Evolutionary conservation across 305 asterid species (phyloP), one percentile per base, ranked within the genome.

Genomic region (Nicotiana rustica): DNA sequence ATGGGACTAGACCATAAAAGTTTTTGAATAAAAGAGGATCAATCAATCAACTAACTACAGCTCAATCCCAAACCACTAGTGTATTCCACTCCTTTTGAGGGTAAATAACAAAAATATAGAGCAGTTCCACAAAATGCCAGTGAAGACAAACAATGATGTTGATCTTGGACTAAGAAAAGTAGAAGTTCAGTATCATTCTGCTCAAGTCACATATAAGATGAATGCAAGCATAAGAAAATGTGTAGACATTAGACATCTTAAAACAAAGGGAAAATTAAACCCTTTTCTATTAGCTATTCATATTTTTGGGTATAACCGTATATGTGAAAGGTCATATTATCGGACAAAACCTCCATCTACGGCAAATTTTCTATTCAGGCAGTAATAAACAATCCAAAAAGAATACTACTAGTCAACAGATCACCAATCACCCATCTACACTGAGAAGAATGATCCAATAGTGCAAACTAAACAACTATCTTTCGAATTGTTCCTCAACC

Each of bases 181-280:
- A 21, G 19, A 73, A 73, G 5, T 49, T 73, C 64, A 14, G 44
- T 14, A 73, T 25, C 25, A 14, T 12, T 56, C 9, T 0, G 44
- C 64, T 49, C 15, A 14, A 73, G 79, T 33, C 5, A 12, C 64
- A 25, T 49, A 73, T 73, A 73, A 73, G 64, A 73, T 73, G 79
- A 73, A 73, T 12, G 9, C 18, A 44, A 44, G 19, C 64, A 49
- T 52, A 47, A 44, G 62, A 47, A 71, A 73, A 57, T 10, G 15
- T 47, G 38, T 38, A 73, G 62, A 52, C 44, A 14, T 14, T 73
- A 49, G 78, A 59, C 79, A 73, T 73, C 64, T 73, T 59, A 49
- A 71, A 44, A 5, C 60, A 69, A 44, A 8, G 29, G 65, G 29
- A 7, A 52, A 71, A 25, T 4, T 29, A 29, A 75, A 52, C 10